Conservation (phyloP, 108 stramenopile species). For the Fragilaria radians region DNA sequence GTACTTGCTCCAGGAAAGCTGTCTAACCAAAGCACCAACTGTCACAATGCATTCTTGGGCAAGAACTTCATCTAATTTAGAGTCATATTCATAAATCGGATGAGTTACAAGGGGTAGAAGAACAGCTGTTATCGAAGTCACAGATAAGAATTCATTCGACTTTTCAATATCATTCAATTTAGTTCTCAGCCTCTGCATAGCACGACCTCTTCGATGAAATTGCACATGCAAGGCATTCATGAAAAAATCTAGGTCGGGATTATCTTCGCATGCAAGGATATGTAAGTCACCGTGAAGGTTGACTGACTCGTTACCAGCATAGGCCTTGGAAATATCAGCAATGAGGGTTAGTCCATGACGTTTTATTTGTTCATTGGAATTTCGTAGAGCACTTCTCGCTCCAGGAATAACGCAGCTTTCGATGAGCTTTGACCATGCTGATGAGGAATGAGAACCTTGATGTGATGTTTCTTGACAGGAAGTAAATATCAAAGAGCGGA, state of each 20-base stretch:
- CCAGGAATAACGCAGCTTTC: slow-evolving; percentile 57
- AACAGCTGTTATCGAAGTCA: slow-evolving; percentile 58
- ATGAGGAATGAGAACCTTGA: neutral
- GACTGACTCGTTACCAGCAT: slow-evolving; percentile 21
- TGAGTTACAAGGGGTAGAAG: slow-evolving; percentile 85
- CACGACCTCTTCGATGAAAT: slow-evolving; percentile 85
- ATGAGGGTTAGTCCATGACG: slow-evolving; percentile 59
- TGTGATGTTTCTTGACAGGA: neutral
- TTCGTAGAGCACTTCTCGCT: slow-evolving; percentile 47
- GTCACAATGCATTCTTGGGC: slow-evolving; percentile 74
- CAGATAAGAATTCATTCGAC: slow-evolving; percentile 23
- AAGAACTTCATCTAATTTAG: slow-evolving; percentile 61
- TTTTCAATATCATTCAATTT: slow-evolving; percentile 15
- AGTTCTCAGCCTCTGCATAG: slow-evolving; percentile 70
- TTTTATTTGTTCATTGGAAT: slow-evolving; percentile 30
- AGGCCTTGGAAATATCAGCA: slow-evolving; percentile 45
- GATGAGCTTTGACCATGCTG: slow-evolving; percentile 48
- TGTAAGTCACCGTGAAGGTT: slow-evolving; percentile 76
- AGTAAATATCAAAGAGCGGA: neutral
- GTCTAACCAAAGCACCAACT: slow-evolving; percentile 62
- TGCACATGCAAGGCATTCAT: slow-evolving; percentile 92
- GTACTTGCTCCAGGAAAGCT: slow-evolving; percentile 86
- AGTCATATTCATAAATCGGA: slow-evolving; percentile 76
- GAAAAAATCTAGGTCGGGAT: slow-evolving; percentile 92
- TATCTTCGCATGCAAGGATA: slow-evolving; percentile 59